Conservation (phyloP, 305 asterid species). For the Fraxinus velutina region DNA sequence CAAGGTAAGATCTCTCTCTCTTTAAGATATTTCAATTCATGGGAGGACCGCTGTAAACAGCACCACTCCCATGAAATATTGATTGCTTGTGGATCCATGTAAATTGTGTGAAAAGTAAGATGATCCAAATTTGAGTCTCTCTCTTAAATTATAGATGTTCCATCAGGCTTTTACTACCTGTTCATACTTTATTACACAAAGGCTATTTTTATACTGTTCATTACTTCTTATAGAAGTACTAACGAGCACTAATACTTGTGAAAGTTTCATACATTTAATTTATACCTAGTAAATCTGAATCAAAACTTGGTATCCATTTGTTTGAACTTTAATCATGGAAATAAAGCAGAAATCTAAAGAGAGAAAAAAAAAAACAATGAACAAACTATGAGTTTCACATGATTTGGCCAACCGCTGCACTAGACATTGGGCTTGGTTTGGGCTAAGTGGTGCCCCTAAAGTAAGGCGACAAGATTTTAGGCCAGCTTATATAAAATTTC, state of each 20-base stretch:
- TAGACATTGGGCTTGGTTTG: not conserved
- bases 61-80: not conserved
- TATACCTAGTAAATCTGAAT: not conserved
- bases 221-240: not conserved
- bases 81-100: not conserved
- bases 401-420: not conserved
- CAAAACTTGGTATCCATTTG: not conserved
- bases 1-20: slow-evolving; percentile 1
- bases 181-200: not conserved
- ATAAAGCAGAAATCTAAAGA: no score
- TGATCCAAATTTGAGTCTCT: not conserved
- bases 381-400: not conserved
- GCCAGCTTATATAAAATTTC: not conserved
- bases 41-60: not conserved
- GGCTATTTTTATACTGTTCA: not conserved
- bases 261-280: not conserved
- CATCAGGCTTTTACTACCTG: not conserved
- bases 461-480: not conserved
- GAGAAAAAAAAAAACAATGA: no score
- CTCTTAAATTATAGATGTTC: not conserved
- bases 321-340: not conserved
- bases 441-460: not conserved
- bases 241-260: not conserved
- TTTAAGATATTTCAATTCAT: not conserved
- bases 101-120: not conserved